Conservation (phyloP, 768 basidiomycete genomes). For the Russula emetica region DNA sequence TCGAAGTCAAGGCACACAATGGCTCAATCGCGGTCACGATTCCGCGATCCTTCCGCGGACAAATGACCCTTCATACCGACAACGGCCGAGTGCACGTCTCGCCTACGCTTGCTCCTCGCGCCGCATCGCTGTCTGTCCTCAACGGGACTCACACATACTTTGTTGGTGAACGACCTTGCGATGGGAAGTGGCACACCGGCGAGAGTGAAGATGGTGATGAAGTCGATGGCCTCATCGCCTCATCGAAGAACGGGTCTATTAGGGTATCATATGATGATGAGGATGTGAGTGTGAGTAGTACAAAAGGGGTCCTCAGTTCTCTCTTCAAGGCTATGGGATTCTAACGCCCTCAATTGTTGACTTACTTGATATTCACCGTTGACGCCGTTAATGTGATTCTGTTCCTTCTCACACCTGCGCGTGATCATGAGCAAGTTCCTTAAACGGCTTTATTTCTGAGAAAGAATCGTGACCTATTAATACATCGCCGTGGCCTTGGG, state of each 20-base stretch:
- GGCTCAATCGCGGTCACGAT: slow-evolving; percentile 11
- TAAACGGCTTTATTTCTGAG: neutral
- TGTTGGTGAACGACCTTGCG: slow-evolving; percentile 20
- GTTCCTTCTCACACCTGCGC: neutral
- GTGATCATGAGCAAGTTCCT: neutral
- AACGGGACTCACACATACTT: slow-evolving; percentile 22
- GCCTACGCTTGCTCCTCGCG: slow-evolving; percentile 2
- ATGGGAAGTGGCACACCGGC: slow-evolving; percentile 18
- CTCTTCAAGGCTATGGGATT: slow-evolving; percentile 20
- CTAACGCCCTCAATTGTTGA: neutral
- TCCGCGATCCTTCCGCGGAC: slow-evolving; percentile 26
- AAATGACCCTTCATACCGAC: slow-evolving; percentile 19
- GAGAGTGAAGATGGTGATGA: slow-evolving; percentile 16
- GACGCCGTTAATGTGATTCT: neutral
- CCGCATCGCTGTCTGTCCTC: slow-evolving; percentile 8
- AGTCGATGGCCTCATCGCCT: slow-evolving; percentile 13
- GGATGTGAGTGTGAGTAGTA: neutral
- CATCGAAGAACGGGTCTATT: slow-evolving; percentile 22
- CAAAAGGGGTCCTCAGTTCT: slow-evolving; percentile 8
- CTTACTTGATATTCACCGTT: neutral
- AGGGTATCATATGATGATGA: slow-evolving; percentile 23
- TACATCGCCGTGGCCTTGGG: too few species aligned
- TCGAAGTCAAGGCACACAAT: slow-evolving; percentile 14
- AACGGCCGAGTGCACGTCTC: slow-evolving; percentile 19
- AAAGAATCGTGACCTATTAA: neutral